phyloP scores from a whole-genome alignment of 1,284 basidiomycete species.

The Ceratobasidium theobromae region DNA sequence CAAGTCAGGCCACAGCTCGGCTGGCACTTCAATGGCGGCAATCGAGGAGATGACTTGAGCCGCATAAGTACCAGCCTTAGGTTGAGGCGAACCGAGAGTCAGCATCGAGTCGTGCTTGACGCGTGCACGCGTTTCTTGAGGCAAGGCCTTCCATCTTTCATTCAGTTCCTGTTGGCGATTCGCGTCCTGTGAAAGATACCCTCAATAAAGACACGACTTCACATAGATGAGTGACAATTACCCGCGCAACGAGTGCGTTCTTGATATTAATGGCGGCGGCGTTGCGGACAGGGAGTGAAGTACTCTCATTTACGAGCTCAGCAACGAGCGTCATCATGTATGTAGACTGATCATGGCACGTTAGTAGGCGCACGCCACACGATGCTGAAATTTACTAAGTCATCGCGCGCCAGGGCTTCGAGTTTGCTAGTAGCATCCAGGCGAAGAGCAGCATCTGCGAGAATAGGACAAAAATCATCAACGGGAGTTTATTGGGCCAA shows the following conservation, averaged over 20 bases:
- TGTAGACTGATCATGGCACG: constrained; percentile 42
- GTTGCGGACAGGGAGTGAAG: constrained; percentile 79
- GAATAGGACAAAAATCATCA: constrained; percentile 38
- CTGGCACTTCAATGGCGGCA: constrained; percentile 89
- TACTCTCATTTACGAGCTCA: constrained; percentile 75
- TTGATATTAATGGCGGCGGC: constrained; percentile 96
- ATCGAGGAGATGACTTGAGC: constrained; percentile 94
- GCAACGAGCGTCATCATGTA: constrained; percentile 87
- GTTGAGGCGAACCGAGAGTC: constrained; percentile 73
- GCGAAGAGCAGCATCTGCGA: constrained; percentile 78
- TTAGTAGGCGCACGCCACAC: constrained; percentile 32
- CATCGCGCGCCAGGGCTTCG: constrained; percentile 78
- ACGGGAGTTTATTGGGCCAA: constrained; percentile 39
- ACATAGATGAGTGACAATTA: constrained; percentile 50
- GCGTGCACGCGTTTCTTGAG: constrained; percentile 67
- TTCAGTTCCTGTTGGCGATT: constrained; percentile 75
- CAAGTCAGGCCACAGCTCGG: constrained; percentile 85
- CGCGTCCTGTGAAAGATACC: constrained; percentile 59
- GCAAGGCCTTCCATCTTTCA: constrained; percentile 79
- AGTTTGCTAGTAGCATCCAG: constrained; percentile 86
- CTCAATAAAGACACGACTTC: constrained; percentile 32
- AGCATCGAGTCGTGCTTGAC: constrained; percentile 88
- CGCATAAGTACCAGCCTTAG: constrained; percentile 81
- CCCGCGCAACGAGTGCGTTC: constrained; percentile 89
- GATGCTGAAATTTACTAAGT: constrained; percentile 63